These are phyloP conservation scores for Adenanthera pavonina DNA, from an alignment of 306 rosid genomes.

Conservation along the genomic window DNA sequence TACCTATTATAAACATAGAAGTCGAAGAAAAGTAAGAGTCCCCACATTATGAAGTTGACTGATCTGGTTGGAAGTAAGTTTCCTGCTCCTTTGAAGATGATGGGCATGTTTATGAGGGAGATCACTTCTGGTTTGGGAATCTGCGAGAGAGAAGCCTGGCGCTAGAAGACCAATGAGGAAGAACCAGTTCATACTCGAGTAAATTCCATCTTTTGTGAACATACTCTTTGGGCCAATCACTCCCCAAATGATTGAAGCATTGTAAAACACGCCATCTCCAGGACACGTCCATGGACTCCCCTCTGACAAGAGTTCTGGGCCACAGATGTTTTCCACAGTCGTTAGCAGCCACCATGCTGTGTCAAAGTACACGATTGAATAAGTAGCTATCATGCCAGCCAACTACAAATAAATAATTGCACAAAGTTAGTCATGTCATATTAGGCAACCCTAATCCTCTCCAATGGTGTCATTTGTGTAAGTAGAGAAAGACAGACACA, in stretches of 20 bases:
- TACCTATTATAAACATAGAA: conserved; percentile 47
- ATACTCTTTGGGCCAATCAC: conserved; percentile 68
- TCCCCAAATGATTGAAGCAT: conserved; percentile 86
- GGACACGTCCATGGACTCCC: conserved; percentile 90
- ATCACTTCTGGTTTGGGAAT: conserved; percentile 56
- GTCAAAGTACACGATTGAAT: conserved; percentile 47
- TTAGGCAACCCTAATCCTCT: too few species aligned
- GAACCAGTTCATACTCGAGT: conserved; percentile 66
- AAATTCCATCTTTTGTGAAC: conserved; percentile 54
- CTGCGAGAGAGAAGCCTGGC: conserved; percentile 51
- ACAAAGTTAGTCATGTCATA: too few species aligned
- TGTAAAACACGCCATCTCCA: conserved; percentile 60
- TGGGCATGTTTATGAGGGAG: conserved; percentile 60
- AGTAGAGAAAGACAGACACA: too few species aligned
- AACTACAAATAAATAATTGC: conserved; percentile 36
- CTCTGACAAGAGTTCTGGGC: conserved; percentile 35
- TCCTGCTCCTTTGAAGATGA: conserved; percentile 44
- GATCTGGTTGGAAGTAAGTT: conserved; percentile 51
- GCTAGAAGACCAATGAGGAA: conserved; percentile 61
- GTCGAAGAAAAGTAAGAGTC: conserved; percentile 61
- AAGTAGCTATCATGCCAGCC: conserved; percentile 57
- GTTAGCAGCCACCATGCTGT: conserved; percentile 84
- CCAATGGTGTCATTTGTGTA: too few species aligned
- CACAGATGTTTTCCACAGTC: conserved; percentile 53
- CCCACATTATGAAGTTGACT: conserved; percentile 58